These are phyloP conservation scores for Silene noctiflora DNA, from an alignment of 179 eudicot species.

Conservation along the genomic window DNA sequence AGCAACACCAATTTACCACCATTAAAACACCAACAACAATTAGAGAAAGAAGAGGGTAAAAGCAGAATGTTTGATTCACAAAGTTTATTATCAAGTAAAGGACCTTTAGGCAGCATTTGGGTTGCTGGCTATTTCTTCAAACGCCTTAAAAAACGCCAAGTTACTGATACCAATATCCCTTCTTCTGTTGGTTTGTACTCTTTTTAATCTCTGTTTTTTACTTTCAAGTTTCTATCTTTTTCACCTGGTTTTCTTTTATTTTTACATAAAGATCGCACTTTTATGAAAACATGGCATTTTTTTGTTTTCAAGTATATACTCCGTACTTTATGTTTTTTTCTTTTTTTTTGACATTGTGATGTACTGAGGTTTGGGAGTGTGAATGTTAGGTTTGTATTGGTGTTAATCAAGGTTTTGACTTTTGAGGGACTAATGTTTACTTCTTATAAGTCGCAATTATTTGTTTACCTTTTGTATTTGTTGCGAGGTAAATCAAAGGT, in stretches of 20 bases:
- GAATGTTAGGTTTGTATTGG: background rate
- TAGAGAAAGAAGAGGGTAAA: slow-evolving; percentile 11
- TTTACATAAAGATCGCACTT: background rate
- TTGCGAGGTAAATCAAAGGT: no score
- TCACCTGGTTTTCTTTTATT: slow-evolving; percentile 15
- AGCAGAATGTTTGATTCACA: slow-evolving; percentile 56
- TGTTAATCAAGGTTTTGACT: slow-evolving; percentile 7
- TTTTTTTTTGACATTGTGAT: slow-evolving; percentile 5
- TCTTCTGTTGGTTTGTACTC: slow-evolving; percentile 65
- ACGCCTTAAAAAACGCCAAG: slow-evolving; percentile 62
- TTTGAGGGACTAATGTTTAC: background rate
- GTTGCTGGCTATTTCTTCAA: slow-evolving; percentile 75
- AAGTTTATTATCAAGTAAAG: slow-evolving; percentile 56
- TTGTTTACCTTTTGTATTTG: no score
- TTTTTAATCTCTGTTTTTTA: slow-evolving; percentile 1
- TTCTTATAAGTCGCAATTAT: no score
- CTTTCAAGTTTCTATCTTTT: background rate
- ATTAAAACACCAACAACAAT: background rate
- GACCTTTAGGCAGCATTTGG: slow-evolving; percentile 71
- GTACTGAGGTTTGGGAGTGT: slow-evolving; percentile 12
- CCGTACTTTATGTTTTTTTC: background rate
- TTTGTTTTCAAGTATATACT: background rate
- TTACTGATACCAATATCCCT: slow-evolving; percentile 57
- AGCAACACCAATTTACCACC: background rate
- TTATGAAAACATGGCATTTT: slow-evolving; percentile 1